These are phyloP conservation scores for Amoeboradix gromovi DNA, from an alignment of 371 early-diverging fungal genomes.

Conservation along the genomic window DNA sequence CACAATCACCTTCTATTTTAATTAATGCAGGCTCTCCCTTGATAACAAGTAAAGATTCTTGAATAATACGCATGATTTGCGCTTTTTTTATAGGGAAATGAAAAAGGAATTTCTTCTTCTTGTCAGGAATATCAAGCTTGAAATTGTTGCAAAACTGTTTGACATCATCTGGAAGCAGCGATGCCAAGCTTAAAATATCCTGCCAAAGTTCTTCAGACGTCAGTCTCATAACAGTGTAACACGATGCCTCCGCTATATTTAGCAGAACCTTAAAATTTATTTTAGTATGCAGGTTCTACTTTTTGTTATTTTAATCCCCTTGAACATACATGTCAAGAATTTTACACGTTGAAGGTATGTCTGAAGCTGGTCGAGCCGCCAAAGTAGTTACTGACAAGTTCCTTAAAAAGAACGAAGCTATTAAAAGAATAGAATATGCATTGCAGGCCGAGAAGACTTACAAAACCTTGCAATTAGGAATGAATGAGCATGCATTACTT, in stretches of 20 bases:
- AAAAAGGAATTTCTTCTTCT: neutral
- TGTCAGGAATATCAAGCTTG: neutral
- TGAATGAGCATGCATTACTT: neutral
- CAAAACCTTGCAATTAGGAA: neutral
- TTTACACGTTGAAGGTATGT: neutral
- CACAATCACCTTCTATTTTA: neutral
- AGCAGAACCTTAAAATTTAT: no score
- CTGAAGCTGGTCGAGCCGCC: neutral
- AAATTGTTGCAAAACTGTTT: neutral
- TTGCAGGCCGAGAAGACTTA: neutral
- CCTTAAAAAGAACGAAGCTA: neutral
- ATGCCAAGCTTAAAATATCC: neutral
- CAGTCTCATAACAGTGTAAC: no score
- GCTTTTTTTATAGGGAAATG: neutral
- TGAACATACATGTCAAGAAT: no score
- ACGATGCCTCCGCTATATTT: neutral
- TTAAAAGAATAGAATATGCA: neutral
- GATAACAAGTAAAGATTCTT: neutral
- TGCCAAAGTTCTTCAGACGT: neutral
- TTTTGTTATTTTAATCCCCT: no score
- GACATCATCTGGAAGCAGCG: neutral
- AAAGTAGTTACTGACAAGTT: neutral
- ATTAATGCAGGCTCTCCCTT: constrained; percentile 1
- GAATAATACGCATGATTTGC: neutral
- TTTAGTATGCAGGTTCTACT: no score